Evolutionary conservation across 2,329 filamentous ascomycete species (phyloP), one percentile per base, ranked within the genome.

Genomic region (Karstenula rhodostoma): DNA sequence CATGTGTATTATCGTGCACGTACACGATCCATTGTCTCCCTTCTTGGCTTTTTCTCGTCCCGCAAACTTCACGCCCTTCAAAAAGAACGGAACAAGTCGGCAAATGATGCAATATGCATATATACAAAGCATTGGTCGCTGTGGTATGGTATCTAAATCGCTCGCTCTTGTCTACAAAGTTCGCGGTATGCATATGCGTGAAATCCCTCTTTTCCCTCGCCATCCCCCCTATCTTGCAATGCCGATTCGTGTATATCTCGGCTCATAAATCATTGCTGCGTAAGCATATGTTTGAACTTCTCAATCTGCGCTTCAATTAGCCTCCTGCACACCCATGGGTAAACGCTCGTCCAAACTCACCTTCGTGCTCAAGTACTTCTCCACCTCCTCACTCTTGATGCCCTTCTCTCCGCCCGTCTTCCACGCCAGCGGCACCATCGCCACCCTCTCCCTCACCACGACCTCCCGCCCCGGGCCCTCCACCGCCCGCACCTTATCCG

Each of bases 391-490:
- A 72, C 94, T 94, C 62, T 88, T 87, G 63, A 98, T 92, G 0
- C 95, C 95, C 43, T 89, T 89, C 68, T 89, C 87, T 4, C 87
- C 87, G 1, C 91, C 92, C 9, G 85, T 86, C 74, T 91, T 91
- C 95, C 95, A 99, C 10, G 93, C 94, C 62, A 98, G 77, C 3
- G 95, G 95, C 59, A 99, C 89, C 95, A 99, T 99, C 1, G 94
- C 90, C 13, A 99, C 94, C 48, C 95, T 83, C 79, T 98, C 94
- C 67, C 86, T 91, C 2, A 99, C 95, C 9, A 90, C 85, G 13
- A 99, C 85, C 79, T 99, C 94, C 12, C 93, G 83, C 66, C 92
- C 92, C 0, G 94, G 94, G 0, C 95, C 95, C 77, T 99, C 95
- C 0, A 99, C 91, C 0, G 95, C 95, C 17, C 93, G 85, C 44